Conservation (phyloP, 2,329 filamentous ascomycete species). For the Ascochyta viciae-villosae region DNA sequence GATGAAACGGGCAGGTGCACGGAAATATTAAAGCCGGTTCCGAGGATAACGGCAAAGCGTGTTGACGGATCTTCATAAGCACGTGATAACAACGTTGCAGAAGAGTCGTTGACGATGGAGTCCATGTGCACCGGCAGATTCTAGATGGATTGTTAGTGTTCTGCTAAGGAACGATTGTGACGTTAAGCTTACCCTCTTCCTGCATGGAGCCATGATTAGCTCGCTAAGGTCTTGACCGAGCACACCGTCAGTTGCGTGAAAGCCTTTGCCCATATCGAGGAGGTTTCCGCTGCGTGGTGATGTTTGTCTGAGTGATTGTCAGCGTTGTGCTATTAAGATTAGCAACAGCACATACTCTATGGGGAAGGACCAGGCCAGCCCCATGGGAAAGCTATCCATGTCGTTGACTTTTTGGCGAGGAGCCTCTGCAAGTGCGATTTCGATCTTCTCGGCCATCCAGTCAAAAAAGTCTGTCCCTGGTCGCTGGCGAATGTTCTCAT, state of each 20-base stretch:
- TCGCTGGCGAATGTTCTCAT: constrained; percentile 62
- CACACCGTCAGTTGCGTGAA: constrained; percentile 65
- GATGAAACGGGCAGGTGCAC: constrained; percentile 65
- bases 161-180: background rate
- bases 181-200: constrained; percentile 50
- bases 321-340: constrained; percentile 11
- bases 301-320: constrained; percentile 56
- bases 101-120: constrained; percentile 70
- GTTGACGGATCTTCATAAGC: constrained; percentile 68
- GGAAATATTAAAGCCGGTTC: constrained; percentile 71
- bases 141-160: constrained; percentile 32
- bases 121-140: constrained; percentile 65
- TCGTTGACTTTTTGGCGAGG: constrained; percentile 48
- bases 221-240: constrained; percentile 66
- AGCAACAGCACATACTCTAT: constrained; percentile 56
- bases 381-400: constrained; percentile 60
- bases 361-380: constrained; percentile 71
- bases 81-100: constrained; percentile 66
- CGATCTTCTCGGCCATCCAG: constrained; percentile 70
- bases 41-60: constrained; percentile 68
- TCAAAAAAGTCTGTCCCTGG: constrained; percentile 67
- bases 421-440: constrained; percentile 57
- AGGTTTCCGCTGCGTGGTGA: constrained; percentile 64
- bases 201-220: constrained; percentile 66
- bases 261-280: constrained; percentile 71